A percentile compares a stretch with the other conserved stretches of the same genome.
phyloP scores from a whole-genome alignment of 768 basidiomycete species.

The Trametes gibbosa region DNA sequence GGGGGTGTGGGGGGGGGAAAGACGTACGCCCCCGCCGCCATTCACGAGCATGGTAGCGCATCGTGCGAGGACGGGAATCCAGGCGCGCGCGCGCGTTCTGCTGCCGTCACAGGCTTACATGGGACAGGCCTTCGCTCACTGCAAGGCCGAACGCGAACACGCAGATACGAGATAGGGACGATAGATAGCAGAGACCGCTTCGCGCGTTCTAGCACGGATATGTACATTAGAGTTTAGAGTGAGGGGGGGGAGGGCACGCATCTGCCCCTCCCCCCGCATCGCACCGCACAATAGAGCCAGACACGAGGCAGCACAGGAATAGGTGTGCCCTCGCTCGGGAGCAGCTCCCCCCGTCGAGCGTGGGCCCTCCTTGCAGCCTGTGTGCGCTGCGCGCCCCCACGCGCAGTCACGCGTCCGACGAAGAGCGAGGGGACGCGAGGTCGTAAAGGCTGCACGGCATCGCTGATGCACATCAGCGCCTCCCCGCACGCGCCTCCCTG shows the following conservation, averaged over 20 bases:
- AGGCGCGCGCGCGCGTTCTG: too few relatives aligned
- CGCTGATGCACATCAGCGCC: conserved; percentile 10
- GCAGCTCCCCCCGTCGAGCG: too few relatives aligned
- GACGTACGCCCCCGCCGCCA: too few relatives aligned
- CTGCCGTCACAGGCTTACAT: too few relatives aligned
- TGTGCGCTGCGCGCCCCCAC: neutral
- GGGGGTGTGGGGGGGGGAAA: too few relatives aligned
- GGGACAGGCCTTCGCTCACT: too few relatives aligned
- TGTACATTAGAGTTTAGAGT: conserved; percentile 5
- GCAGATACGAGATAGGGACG: too few relatives aligned
- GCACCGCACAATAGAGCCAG: neutral
- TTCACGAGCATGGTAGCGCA: too few relatives aligned
- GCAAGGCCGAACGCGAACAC: too few relatives aligned
- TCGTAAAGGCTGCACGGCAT: conserved; percentile 1
- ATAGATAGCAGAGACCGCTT: too few relatives aligned
- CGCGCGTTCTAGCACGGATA: neutral
- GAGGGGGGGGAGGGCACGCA: neutral
- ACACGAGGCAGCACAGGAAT: neutral
- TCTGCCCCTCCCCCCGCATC: neutral
- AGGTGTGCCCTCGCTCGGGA: too few relatives aligned
- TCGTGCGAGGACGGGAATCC: too few relatives aligned
- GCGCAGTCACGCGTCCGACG: neutral
- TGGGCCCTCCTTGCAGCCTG: neutral
- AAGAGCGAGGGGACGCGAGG: neutral
- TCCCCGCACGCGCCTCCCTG: neutral